phyloP scores from a whole-genome alignment of 345 rosid species.

The Theobroma cacao region DNA sequence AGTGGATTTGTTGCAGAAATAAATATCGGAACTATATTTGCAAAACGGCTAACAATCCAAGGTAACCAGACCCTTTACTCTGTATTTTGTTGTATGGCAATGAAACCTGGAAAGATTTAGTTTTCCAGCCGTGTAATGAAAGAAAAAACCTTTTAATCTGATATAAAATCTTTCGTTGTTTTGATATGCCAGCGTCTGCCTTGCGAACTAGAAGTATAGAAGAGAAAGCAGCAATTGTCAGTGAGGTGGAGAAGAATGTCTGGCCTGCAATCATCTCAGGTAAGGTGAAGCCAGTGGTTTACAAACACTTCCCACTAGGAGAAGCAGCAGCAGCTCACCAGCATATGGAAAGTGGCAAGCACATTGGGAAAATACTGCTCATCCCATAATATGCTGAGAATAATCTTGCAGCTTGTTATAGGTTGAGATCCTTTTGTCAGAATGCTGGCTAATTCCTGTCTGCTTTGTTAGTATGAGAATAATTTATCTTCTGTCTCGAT shows the following conservation, averaged over 20 bases:
- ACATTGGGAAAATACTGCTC: constrained; percentile 78
- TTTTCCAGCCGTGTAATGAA: neutral
- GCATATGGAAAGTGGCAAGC: constrained; percentile 73
- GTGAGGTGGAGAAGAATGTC: constrained; percentile 74
- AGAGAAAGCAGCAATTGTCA: constrained; percentile 64
- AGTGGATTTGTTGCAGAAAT: constrained; percentile 65
- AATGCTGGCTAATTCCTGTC: neutral
- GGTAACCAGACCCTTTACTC: neutral
- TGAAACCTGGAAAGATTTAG: neutral
- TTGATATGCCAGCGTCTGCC: constrained; percentile 58
- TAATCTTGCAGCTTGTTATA: neutral
- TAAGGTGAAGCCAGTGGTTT: constrained; percentile 66
- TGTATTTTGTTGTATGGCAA: neutral
- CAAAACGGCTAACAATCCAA: constrained; percentile 48
- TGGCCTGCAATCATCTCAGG: constrained; percentile 79
- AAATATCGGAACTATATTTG: constrained; percentile 49
- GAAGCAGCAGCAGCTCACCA: constrained; percentile 72
- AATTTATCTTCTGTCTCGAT: neutral
- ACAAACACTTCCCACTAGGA: constrained; percentile 45
- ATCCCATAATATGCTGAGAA: constrained; percentile 33
- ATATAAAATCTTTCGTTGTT: neutral
- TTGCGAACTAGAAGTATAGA: constrained; percentile 62
- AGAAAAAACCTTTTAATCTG: neutral
- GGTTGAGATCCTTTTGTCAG: neutral
- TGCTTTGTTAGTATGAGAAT: neutral